Conservation (phyloP, 805 yeast genomes). For the Candida koratica region DNA sequence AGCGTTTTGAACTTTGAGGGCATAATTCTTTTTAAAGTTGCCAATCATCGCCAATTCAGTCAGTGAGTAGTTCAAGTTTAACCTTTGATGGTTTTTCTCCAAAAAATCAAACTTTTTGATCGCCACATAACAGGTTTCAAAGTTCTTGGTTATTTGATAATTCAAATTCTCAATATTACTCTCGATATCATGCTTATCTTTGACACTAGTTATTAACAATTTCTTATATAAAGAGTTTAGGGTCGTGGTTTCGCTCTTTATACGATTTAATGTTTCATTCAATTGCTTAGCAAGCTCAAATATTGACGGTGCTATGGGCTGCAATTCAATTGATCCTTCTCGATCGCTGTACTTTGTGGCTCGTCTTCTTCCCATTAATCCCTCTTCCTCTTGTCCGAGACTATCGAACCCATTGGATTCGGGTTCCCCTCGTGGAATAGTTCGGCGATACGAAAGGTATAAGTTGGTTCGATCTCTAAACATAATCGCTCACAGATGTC, state of each 20-base stretch:
- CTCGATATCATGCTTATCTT: conserved; percentile 74
- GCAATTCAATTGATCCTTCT: conserved; percentile 42
- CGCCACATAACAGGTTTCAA: conserved; percentile 74
- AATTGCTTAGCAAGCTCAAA: conserved; percentile 70
- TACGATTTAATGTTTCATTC: conserved; percentile 54
- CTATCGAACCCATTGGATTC: conserved; percentile 32
- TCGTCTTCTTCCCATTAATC: conserved; percentile 43
- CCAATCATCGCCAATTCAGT: conserved; percentile 64
- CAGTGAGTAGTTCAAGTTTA: conserved; percentile 33
- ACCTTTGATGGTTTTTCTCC: conserved; percentile 39
- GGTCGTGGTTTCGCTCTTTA: conserved; percentile 52
- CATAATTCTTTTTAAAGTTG: conserved; percentile 81
- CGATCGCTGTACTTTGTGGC: conserved; percentile 21
- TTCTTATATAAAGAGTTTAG: conserved; percentile 72
- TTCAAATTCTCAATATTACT: conserved; percentile 75
- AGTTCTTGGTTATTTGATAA: conserved; percentile 64
- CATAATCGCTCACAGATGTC: conserved; percentile 40
- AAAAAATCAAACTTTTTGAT: conserved; percentile 60
- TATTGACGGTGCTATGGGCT: conserved; percentile 71
- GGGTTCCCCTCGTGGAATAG: conserved; percentile 62
- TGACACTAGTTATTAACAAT: conserved; percentile 82
- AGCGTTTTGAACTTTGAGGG: conserved; percentile 74
- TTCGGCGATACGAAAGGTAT: conserved; percentile 81
- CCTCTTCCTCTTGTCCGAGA: conserved; percentile 54
- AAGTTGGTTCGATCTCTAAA: conserved; percentile 93